Conservation (phyloP, 2,329 filamentous ascomycete genomes). For the Metarhizium anisopliae region DNA sequence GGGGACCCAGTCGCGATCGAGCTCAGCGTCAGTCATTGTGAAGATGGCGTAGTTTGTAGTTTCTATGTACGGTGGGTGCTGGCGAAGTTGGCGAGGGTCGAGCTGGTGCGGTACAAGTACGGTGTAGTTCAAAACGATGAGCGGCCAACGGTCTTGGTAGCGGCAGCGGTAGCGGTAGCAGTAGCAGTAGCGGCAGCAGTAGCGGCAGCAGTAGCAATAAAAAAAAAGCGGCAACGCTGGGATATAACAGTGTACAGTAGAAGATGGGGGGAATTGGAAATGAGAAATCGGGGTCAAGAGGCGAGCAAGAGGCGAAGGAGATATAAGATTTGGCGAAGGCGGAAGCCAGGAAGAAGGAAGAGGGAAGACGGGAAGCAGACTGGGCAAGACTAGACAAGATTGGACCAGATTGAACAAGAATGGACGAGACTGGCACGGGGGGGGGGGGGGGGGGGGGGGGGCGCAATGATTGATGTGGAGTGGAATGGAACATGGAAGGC, state of each 20-base stretch:
- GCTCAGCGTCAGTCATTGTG: slow-evolving; percentile 53
- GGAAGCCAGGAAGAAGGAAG: slow-evolving; percentile 2
- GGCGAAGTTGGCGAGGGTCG: too few species aligned
- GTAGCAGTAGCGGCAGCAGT: neutral
- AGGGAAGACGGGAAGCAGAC: neutral
- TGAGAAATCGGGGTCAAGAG: neutral
- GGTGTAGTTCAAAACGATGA: neutral
- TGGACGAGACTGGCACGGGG: too few species aligned
- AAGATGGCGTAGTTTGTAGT: slow-evolving; percentile 7
- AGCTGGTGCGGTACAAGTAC: neutral
- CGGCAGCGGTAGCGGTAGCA: neutral
- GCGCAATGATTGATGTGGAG: too few species aligned
- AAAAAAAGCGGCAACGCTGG: neutral
- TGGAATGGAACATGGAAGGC: too few species aligned
- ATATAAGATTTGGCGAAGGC: slow-evolving; percentile 4
- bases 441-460: too few species aligned
- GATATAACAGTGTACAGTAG: neutral
- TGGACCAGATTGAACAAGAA: too few species aligned
- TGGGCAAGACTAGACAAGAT: neutral
- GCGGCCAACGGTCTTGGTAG: neutral
- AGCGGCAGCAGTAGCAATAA: neutral
- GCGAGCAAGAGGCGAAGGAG: slow-evolving; percentile 4
- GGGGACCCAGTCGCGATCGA: slow-evolving; percentile 73
- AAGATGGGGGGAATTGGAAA: neutral
- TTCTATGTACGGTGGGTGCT: neutral